A percentile compares a stretch with the other conserved stretches of the same genome.
These are phyloP conservation scores for Mariannaea elegans DNA, from an alignment of 2,329 filamentous ascomycete species.

Conservation along the genomic window DNA sequence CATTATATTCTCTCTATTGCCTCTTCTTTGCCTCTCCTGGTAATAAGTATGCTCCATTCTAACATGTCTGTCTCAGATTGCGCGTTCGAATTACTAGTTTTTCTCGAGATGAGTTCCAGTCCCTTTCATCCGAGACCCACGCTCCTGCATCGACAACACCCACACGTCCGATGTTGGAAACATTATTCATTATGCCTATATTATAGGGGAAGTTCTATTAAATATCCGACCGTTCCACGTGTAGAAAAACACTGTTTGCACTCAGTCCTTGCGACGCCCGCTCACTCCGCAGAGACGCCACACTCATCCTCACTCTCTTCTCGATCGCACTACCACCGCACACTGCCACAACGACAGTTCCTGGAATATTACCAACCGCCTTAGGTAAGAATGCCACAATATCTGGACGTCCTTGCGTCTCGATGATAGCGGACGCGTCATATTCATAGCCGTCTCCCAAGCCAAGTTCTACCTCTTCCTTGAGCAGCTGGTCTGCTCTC, in stretches of 20 bases:
- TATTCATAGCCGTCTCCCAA: slow-evolving; percentile 24
- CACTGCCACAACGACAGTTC: slow-evolving; percentile 33
- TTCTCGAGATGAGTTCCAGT: background rate
- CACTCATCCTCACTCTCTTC: slow-evolving; percentile 26
- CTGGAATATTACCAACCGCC: slow-evolving; percentile 26
- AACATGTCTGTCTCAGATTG: too few relatives aligned
- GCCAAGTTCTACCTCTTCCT: slow-evolving; percentile 36
- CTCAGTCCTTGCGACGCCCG: slow-evolving; percentile 21
- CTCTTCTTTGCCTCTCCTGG: too few relatives aligned
- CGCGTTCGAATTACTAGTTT: too few relatives aligned
- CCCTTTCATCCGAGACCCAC: background rate
- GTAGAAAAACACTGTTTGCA: slow-evolving; percentile 28
- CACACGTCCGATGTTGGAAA: slow-evolving; percentile 1
- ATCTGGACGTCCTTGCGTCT: slow-evolving; percentile 37
- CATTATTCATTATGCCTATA: background rate
- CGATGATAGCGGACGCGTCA: slow-evolving; percentile 26
- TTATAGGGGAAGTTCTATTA: background rate
- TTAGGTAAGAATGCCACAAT: slow-evolving; percentile 30
- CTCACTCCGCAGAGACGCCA: slow-evolving; percentile 25
- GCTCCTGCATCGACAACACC: background rate
- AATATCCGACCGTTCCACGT: slow-evolving; percentile 35
- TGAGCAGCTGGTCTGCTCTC: slow-evolving; percentile 33
- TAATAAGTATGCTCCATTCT: too few relatives aligned
- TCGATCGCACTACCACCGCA: slow-evolving; percentile 36
- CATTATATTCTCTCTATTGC: too few relatives aligned